Evolutionary conservation across 169 alveolate species (phyloP), one percentile per base, ranked within the genome.

Genomic region (Cryptosporidium sp.): DNA sequence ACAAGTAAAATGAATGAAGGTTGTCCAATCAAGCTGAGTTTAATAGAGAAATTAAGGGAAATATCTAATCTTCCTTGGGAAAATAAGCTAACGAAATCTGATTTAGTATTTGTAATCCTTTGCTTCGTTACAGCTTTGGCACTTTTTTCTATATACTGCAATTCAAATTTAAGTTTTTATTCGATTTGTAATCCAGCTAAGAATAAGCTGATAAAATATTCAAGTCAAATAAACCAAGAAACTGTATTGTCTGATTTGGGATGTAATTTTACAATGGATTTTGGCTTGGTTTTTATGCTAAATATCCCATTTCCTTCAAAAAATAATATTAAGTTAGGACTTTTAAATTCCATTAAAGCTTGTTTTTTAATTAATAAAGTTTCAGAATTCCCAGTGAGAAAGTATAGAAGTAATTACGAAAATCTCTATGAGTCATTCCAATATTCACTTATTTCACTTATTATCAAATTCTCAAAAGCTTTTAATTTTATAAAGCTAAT

Each of bases 221-320:
- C 86, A 42, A 60, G 23, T 44, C n/a, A 60, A 35, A 14, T 29
- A 31, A 52, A 52, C 12, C 56, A 53, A 21, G 52, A 53, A 14
- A 26, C 37, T n/a, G 62, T 70, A 8, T 14, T 60, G 9, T 73
- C 70, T 16, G 86, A 56, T 10, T 35, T 26, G 72, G 86, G 58
- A 39, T 52, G 71, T 37, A 73, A 73, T 26, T 73, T 73, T 5
- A 31, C 68, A 8, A 70, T 70, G 89, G 75, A 65, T 44, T 80
- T 80, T 45, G 75, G 89, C 14, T n/a, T 80, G 26, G 51, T 39
- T 10, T 45, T 61, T 3, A 60, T 80, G 75, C 56, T 60, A 5
- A 80, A 65, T 51, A 67, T 80, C 4, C 89, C 89, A 8, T 29
- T 37, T 18, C 68, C 89, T 23, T 80, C 89, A 9, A 65, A 48